Percentiles rank a stretch among this genome's conserved stretches.
Conservation (phyloP, 495 filamentous ascomycete genomes). For the Platismatia glauca region DNA sequence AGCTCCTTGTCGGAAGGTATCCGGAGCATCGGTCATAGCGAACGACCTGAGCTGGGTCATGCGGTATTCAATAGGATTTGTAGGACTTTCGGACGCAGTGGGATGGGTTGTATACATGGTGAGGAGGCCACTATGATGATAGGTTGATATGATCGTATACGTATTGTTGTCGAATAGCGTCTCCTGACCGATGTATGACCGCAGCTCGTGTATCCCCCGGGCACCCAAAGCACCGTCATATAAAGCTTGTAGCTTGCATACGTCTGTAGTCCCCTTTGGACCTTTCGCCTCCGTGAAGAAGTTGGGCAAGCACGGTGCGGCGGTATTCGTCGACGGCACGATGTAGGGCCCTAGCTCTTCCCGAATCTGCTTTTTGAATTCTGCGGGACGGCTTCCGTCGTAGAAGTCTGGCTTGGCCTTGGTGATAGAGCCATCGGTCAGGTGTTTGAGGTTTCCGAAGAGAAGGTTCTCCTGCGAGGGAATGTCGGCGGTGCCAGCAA, state of each 20-base stretch:
- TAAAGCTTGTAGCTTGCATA: conserved; percentile 8
- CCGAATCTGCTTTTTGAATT: too few relatives aligned
- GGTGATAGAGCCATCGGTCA: conserved; percentile 5
- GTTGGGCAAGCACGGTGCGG: too few relatives aligned
- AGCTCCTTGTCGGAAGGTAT: not conserved
- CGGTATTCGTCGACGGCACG: conserved; percentile 6
- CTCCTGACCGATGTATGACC: conserved; percentile 7
- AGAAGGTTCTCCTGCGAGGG: not conserved
- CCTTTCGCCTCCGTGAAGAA: conserved; percentile 25
- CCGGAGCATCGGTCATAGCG: not conserved
- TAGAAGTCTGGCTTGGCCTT: conserved; percentile 30
- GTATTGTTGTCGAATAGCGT: not conserved
- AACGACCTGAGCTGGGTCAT: conserved; percentile 14
- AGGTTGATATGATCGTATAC: conserved; percentile 13
- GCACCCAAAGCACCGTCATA: conserved; percentile 24
- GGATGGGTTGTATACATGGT: conserved; percentile 1
- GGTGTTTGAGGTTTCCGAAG: not conserved
- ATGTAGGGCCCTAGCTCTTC: too few relatives aligned
- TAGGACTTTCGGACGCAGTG: too few relatives aligned
- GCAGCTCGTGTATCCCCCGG: conserved; percentile 15
- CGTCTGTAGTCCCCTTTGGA: conserved; percentile 2
- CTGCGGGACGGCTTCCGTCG: conserved; percentile 30
- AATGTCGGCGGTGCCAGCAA: not conserved
- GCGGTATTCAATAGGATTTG: conserved; percentile 18
- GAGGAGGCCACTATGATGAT: conserved; percentile 13